These are phyloP conservation scores for Saccharata proteae DNA, from an alignment of 2,329 filamentous ascomycete genomes.

Conservation along the genomic window DNA sequence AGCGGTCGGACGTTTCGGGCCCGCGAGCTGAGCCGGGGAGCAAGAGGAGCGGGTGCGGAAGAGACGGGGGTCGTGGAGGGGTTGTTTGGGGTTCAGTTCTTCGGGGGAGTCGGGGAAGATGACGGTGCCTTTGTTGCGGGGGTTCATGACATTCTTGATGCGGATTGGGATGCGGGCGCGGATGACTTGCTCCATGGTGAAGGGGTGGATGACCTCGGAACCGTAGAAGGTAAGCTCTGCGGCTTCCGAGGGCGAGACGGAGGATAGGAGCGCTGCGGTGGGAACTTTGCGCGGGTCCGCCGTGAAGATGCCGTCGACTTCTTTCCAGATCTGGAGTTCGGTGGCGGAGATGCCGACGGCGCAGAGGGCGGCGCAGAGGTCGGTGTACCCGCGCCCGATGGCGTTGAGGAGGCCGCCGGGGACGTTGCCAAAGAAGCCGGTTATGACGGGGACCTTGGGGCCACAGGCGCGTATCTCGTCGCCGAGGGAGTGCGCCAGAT, in stretches of 20 bases:
- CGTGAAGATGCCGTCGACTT: constrained; percentile 91
- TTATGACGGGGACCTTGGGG: constrained; percentile 41
- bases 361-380: constrained; percentile 83
- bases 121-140: constrained; percentile 63
- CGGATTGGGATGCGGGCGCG: constrained; percentile 70
- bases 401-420: constrained; percentile 84
- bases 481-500: constrained; percentile 29
- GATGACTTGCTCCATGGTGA: constrained; percentile 92
- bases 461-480: constrained; percentile 30
- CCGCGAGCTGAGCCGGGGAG: constrained; percentile 34
- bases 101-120: constrained; percentile 64
- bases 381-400: constrained; percentile 90
- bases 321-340: constrained; percentile 97
- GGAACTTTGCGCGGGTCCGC: constrained; percentile 81
- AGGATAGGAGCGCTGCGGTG: constrained; percentile 75
- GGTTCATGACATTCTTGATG: constrained; percentile 88
- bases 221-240: constrained; percentile 72
- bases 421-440: constrained; percentile 89
- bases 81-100: constrained; percentile 40
- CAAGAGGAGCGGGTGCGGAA: constrained; percentile 33
- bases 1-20: constrained; percentile 41
- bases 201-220: constrained; percentile 91
- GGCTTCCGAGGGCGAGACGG: constrained; percentile 87
- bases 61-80: constrained; percentile 46
- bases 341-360: constrained; percentile 78